phyloP scores from a whole-genome alignment of 2,329 filamentous ascomycete species.

The Curvularia sp. region DNA sequence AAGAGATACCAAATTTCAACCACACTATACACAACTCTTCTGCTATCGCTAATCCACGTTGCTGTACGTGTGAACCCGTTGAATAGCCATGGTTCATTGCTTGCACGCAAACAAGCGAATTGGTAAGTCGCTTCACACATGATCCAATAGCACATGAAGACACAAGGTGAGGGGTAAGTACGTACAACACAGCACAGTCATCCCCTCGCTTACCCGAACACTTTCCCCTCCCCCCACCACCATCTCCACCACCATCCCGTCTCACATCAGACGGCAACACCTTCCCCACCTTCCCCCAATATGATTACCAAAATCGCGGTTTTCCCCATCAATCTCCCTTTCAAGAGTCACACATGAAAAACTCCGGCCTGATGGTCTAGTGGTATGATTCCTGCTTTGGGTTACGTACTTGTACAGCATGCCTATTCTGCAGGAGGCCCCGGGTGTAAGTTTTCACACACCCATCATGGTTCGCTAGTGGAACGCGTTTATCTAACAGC shows the following conservation, averaged over 20 bases:
- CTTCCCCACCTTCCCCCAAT: background rate
- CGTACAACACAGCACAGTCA: background rate
- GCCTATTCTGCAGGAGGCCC: constrained; percentile 39
- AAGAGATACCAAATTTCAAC: background rate
- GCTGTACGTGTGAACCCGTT: background rate
- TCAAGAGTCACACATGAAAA: constrained; percentile 2
- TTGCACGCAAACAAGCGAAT: background rate
- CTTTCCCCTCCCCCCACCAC: background rate
- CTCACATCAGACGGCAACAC: background rate
- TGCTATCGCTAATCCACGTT: background rate
- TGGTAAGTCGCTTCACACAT: no score
- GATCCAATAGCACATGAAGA: no score
- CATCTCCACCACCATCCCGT: background rate
- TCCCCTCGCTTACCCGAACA: background rate
- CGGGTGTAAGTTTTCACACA: constrained; percentile 34
- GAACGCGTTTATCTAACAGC: constrained; percentile 18
- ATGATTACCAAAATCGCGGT: background rate
- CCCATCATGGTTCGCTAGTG: constrained; percentile 19
- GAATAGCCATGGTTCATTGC: background rate
- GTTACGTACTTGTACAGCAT: background rate
- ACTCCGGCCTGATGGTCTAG: constrained; percentile 27
- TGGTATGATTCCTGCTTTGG: constrained; percentile 43
- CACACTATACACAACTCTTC: background rate
- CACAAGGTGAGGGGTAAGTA: background rate
- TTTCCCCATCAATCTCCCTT: background rate